These are phyloP conservation scores for Mycosarcoma mackinlayi DNA, from an alignment of 1,284 basidiomycete genomes.

Conservation along the genomic window DNA sequence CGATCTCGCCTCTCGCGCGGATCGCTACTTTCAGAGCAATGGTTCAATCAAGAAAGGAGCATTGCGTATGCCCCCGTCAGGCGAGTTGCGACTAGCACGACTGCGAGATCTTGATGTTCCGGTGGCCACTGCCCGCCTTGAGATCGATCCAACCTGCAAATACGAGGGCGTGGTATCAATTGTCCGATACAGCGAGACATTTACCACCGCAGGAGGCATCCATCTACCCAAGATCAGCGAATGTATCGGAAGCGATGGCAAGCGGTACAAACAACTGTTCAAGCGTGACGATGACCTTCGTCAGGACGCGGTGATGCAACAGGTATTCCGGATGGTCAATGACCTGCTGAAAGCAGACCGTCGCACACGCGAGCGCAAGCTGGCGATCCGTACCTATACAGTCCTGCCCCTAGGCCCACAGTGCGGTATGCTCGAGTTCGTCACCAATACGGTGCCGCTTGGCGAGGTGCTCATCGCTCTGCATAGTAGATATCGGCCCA, in stretches of 20 bases:
- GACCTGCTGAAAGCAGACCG: slow-evolving; percentile 79
- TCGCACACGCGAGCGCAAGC: slow-evolving; percentile 78
- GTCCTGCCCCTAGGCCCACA: slow-evolving; percentile 85
- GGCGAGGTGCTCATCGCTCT: slow-evolving; percentile 75
- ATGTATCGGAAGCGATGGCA: slow-evolving; percentile 79
- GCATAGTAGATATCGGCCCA: slow-evolving; percentile 71
- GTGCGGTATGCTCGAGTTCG: slow-evolving; percentile 91
- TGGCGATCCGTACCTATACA: slow-evolving; percentile 85
- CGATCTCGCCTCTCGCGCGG: slow-evolving; percentile 69
- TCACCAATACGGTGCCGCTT: slow-evolving; percentile 80
- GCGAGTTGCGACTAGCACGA: slow-evolving; percentile 34
- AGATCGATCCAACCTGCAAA: slow-evolving; percentile 77
- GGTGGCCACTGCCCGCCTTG: slow-evolving; percentile 79
- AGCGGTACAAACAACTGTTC: slow-evolving; percentile 86
- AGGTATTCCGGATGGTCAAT: slow-evolving; percentile 93
- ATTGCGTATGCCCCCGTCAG: slow-evolving; percentile 34
- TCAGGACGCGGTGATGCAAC: slow-evolving; percentile 99
- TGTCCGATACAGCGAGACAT: slow-evolving; percentile 73
- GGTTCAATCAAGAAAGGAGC: slow-evolving; percentile 45
- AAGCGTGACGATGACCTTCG: slow-evolving; percentile 90
- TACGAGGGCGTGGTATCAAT: slow-evolving; percentile 74
- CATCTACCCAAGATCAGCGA: slow-evolving; percentile 84
- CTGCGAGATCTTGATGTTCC: slow-evolving; percentile 70
- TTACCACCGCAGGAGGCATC: slow-evolving; percentile 79
- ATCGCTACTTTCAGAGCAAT: slow-evolving; percentile 35